A percentile compares a stretch with the other conserved stretches of the same genome.
These are phyloP conservation scores for Nematocida homosporus DNA, from an alignment of 371 early-diverging fungal species.

Conservation along the genomic window DNA sequence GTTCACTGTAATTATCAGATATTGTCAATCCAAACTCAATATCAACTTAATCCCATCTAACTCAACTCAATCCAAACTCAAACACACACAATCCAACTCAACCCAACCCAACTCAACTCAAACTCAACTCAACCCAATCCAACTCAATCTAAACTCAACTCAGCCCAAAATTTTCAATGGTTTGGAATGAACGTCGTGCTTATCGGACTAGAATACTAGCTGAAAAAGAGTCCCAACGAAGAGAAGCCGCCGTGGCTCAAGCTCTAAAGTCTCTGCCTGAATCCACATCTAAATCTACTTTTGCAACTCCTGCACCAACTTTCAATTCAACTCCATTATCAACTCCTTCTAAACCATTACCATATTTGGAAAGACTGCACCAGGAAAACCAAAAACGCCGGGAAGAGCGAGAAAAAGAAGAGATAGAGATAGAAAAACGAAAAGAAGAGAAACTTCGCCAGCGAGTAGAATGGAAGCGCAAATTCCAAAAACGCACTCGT, in stretches of 20 bases:
- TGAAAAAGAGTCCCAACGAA: not conserved
- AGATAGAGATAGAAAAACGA: conserved; percentile 7
- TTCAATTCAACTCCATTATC: not conserved
- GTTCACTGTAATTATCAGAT: too few species aligned
- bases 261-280: not conserved
- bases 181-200: not conserved
- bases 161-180: conserved; percentile 1
- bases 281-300: not conserved
- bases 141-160: too few species aligned
- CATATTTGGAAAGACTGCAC: conserved; percentile 28
- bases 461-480: conserved; percentile 34
- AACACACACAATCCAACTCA: too few species aligned
- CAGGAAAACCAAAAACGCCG: conserved; percentile 17
- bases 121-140: not conserved
- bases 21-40: too few species aligned
- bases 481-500: conserved; percentile 37
- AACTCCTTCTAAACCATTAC: too few species aligned
- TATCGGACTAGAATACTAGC: not conserved
- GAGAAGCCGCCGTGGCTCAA: not conserved
- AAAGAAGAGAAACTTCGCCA: conserved; percentile 24
- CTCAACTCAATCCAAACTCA: too few species aligned
- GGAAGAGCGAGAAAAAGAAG: conserved; percentile 15
- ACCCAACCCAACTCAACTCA: not conserved
- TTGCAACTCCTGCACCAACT: too few species aligned
- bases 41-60: too few species aligned